These are phyloP conservation scores for Claviceps quebecensis DNA, from an alignment of 2,329 filamentous ascomycete species.

Conservation along the genomic window DNA sequence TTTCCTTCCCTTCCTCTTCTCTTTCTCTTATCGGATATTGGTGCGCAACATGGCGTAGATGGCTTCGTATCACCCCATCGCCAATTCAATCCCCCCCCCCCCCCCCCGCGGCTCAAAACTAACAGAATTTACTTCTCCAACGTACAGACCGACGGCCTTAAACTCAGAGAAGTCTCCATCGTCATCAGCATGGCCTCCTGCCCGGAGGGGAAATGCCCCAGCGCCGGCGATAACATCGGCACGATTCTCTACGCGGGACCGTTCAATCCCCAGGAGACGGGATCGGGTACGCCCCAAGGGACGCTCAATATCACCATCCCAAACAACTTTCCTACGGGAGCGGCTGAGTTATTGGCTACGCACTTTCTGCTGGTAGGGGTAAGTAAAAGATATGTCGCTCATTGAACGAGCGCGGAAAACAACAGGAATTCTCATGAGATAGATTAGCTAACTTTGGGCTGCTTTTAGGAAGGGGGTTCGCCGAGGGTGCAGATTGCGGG, in stretches of 20 bases:
- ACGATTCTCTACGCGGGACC: background rate
- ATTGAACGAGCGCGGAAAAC: too few species aligned
- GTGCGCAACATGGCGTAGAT: too few species aligned
- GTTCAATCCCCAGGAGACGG: background rate
- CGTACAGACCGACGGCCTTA: background rate
- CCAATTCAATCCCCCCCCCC: too few species aligned
- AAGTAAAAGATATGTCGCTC: background rate
- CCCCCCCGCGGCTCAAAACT: too few species aligned
- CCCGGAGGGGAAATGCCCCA: background rate
- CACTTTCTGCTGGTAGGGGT: conserved; percentile 2
- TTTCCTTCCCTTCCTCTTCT: too few species aligned
- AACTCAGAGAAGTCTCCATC: background rate
- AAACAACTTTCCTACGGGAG: background rate
- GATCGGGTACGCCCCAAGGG: background rate
- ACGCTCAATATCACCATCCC: background rate
- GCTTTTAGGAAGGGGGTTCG: background rate
- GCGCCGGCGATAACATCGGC: background rate
- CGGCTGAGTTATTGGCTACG: conserved; percentile 3
- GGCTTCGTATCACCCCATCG: too few species aligned
- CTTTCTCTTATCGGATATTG: too few species aligned
- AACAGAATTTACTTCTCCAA: background rate
- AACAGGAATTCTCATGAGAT: too few species aligned
- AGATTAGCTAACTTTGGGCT: too few species aligned
- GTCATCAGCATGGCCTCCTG: conserved; percentile 4
- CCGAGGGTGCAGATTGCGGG: background rate